A percentile compares a stretch with the other conserved stretches of the same genome.
These are phyloP conservation scores for Dendrobium huoshanense DNA, from an alignment of 106 monocot genomes.

Conservation along the genomic window DNA sequence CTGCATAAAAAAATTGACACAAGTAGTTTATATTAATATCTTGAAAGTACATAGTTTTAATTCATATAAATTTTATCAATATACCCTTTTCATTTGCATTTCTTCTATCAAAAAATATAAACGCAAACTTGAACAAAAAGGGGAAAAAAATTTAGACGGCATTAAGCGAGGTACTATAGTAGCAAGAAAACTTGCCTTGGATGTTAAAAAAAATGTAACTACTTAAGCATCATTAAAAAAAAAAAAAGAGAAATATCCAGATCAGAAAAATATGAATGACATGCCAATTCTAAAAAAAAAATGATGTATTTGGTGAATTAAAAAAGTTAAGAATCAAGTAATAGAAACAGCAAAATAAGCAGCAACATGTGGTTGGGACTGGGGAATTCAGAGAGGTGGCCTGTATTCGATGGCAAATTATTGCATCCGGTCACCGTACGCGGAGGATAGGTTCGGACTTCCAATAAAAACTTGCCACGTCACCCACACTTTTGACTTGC, in stretches of 20 bases:
- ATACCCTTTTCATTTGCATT: not conserved
- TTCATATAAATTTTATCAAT: not conserved
- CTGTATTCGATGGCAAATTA: too few relatives aligned
- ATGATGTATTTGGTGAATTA: not conserved
- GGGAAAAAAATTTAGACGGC: not conserved
- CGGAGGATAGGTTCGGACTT: too few relatives aligned
- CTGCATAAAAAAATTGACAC: constrained; percentile 6
- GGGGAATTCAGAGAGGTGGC: too few relatives aligned
- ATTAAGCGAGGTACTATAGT: not conserved
- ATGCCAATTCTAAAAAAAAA: not conserved
- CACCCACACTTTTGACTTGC: too few relatives aligned
- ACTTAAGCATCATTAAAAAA: not conserved
- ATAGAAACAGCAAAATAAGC: too few relatives aligned
- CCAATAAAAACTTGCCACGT: too few relatives aligned
- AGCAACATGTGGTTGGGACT: too few relatives aligned
- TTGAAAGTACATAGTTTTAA: not conserved
- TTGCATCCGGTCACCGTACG: too few relatives aligned
- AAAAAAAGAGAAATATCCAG: not conserved
- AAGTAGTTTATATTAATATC: not conserved
- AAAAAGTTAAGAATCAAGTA: not conserved
- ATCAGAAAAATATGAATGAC: not conserved
- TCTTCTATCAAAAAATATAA: too few relatives aligned
- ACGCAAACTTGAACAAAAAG: not conserved
- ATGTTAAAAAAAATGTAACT: not conserved
- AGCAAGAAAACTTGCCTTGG: not conserved